phyloP scores from a whole-genome alignment of 768 basidiomycete genomes.

The Butyriboletus loyo region DNA sequence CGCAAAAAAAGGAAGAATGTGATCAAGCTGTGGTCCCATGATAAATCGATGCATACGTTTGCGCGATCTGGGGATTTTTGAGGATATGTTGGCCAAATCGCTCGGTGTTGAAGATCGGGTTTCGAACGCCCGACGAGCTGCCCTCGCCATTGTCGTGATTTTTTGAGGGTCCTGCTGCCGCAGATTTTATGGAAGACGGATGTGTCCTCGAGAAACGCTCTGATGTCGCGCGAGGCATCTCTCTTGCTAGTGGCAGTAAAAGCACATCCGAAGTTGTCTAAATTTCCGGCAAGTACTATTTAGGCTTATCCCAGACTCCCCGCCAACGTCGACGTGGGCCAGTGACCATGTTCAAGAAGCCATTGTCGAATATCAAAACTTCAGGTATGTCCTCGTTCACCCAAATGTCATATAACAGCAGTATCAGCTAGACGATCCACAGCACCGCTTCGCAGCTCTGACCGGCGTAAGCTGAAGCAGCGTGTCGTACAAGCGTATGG shows the following conservation, averaged over 20 bases:
- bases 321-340: not conserved
- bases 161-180: constrained; percentile 27
- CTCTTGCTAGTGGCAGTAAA: not conserved
- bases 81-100: constrained; percentile 97
- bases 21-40: constrained; percentile 17
- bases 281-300: constrained; percentile 8
- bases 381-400: constrained; percentile 39
- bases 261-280: constrained; percentile 10
- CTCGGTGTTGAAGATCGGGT: constrained; percentile 92
- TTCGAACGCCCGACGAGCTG: constrained; percentile 50
- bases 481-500: constrained; percentile 48
- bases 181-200: constrained; percentile 52
- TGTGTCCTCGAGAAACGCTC: constrained; percentile 71
- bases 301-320: not conserved
- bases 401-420: not conserved
- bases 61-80: constrained; percentile 88
- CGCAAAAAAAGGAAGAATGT: constrained; percentile 1
- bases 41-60: constrained; percentile 58
- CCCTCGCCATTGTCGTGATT: constrained; percentile 41
- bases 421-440: not conserved
- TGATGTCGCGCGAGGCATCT: constrained; percentile 79
- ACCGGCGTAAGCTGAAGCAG: constrained; percentile 68
- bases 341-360: constrained; percentile 73
- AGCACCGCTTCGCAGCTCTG: constrained; percentile 71
- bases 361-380: constrained; percentile 63